These are phyloP conservation scores for Sisymbrium altissimum DNA, from an alignment of 345 rosid species.

Conservation along the genomic window DNA sequence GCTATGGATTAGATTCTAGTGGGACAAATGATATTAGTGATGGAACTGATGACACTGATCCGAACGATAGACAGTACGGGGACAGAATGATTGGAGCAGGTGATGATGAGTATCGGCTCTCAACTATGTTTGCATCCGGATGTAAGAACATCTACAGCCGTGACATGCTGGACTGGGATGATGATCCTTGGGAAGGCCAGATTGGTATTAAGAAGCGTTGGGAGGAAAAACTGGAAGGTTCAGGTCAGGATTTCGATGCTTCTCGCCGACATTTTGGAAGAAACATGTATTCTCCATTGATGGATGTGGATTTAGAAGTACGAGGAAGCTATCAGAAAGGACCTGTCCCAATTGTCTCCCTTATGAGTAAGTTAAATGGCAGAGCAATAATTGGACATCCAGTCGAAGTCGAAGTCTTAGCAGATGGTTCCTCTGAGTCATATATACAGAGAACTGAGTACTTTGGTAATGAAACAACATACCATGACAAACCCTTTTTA, in stretches of 20 bases:
- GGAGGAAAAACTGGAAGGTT: slow-evolving; percentile 40
- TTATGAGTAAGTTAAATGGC: slow-evolving; percentile 75
- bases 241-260: slow-evolving; percentile 40
- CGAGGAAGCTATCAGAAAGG: slow-evolving; percentile 73
- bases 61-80: slow-evolving; percentile 41
- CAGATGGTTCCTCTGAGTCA: slow-evolving; percentile 66
- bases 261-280: slow-evolving; percentile 41
- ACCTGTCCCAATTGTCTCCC: slow-evolving; percentile 79
- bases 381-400: slow-evolving; percentile 95
- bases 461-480: slow-evolving; percentile 43
- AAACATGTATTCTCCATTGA: slow-evolving; percentile 44
- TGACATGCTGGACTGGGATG: slow-evolving; percentile 53
- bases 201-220: slow-evolving; percentile 37
- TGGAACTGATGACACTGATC: slow-evolving; percentile 46
- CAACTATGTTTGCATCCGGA: slow-evolving; percentile 42
- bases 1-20: slow-evolving; percentile 37
- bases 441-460: slow-evolving; percentile 43
- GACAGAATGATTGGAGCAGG: slow-evolving; percentile 37
- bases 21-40: slow-evolving; percentile 39
- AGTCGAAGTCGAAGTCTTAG: slow-evolving; percentile 64
- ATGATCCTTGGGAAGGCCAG: slow-evolving; percentile 49
- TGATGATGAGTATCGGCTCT: slow-evolving; percentile 39
- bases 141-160: slow-evolving; percentile 39
- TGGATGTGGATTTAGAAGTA: slow-evolving; percentile 90
- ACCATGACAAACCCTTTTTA: slow-evolving; percentile 45